Evolutionary conservation across 768 basidiomycete genomes (phyloP).

Genomic region (Amanita pseudoporphyria): DNA sequence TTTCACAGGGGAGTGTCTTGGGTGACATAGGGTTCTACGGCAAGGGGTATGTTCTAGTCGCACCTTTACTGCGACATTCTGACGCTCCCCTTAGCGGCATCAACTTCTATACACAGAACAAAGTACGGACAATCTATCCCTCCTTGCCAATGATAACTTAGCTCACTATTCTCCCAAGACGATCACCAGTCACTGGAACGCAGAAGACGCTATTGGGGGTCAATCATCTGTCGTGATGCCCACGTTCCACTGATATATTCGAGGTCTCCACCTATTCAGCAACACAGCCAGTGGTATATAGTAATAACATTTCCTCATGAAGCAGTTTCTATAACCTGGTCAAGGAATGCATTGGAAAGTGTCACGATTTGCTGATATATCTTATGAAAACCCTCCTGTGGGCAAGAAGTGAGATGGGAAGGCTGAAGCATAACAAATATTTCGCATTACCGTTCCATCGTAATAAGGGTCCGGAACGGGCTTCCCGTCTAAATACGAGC

Average conservation of each 20-base stretch:
- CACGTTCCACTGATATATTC: constrained; percentile 46
- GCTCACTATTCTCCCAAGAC: constrained; percentile 43
- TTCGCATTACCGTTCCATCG: constrained; percentile 40
- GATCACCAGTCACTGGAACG: constrained; percentile 86
- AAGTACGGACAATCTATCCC: constrained; percentile 32
- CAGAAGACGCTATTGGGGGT: constrained; percentile 72
- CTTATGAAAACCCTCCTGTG: constrained; percentile 61
- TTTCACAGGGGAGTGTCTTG: constrained; percentile 51
- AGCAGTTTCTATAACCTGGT: constrained; percentile 36
- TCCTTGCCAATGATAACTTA: background rate
- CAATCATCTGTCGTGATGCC: constrained; percentile 86
- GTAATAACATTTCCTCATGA: background rate
- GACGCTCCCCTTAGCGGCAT: constrained; percentile 47
- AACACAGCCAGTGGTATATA: background rate
- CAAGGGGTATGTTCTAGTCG: constrained; percentile 45
- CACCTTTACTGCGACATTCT: background rate
- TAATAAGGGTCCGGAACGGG: constrained; percentile 85
- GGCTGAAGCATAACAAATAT: constrained; percentile 13
- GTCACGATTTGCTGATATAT: constrained; percentile 69
- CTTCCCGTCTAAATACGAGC: constrained; percentile 60
- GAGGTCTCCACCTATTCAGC: background rate
- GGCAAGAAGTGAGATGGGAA: background rate
- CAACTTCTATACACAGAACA: constrained; percentile 95
- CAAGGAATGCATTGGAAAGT: constrained; percentile 74
- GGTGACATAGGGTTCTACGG: constrained; percentile 92